Conservation (phyloP, 129 eudicot genomes). For the Ambrosia trifida region DNA sequence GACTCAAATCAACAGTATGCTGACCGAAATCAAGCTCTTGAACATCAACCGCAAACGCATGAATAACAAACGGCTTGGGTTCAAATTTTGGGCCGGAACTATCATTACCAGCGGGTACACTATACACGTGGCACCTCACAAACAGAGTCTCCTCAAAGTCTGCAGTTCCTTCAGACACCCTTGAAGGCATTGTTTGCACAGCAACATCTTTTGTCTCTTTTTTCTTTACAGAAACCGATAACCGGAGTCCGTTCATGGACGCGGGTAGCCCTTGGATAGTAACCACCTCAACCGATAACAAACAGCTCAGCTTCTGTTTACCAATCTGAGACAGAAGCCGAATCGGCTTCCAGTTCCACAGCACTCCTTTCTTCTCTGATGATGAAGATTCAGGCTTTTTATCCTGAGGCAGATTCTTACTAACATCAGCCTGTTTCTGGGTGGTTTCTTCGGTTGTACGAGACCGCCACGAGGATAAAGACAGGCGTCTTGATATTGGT, state of each 20-base stretch:
- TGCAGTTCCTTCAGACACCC: conserved; percentile 91
- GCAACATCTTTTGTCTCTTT: conserved; percentile 86
- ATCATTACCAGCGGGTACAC: conserved; percentile 50
- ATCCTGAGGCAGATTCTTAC: conserved; percentile 25
- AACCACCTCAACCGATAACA: conserved; percentile 89
- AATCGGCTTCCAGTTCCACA: conserved; percentile 96
- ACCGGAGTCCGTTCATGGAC: conserved; percentile 91
- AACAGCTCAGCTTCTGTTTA: conserved; percentile 85
- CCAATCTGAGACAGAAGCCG: conserved; percentile 72
- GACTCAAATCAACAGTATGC: conserved; percentile 65
- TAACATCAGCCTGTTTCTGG: conserved; percentile 12
- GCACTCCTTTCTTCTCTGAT: conserved; percentile 60
- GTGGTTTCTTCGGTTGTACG: conserved; percentile 44
- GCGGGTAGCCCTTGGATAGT: conserved; percentile 74
- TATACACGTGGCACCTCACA: conserved; percentile 80
- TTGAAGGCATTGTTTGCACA: conserved; percentile 95
- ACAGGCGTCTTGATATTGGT: conserved; percentile 74
- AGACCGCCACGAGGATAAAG: conserved; percentile 86
- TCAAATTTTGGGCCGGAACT: conserved; percentile 53
- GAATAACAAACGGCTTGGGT: conserved; percentile 75
- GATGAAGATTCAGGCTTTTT: conserved; percentile 25
- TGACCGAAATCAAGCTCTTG: conserved; percentile 83
- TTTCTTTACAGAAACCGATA: conserved; percentile 79
- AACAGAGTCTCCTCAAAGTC: conserved; percentile 93
- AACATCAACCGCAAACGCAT: conserved; percentile 80